Percentiles rank a stretch among this genome's conserved stretches.
Conservation (phyloP, 202 grass and related monocot genomes). For the Brachypodium distachyon region DNA sequence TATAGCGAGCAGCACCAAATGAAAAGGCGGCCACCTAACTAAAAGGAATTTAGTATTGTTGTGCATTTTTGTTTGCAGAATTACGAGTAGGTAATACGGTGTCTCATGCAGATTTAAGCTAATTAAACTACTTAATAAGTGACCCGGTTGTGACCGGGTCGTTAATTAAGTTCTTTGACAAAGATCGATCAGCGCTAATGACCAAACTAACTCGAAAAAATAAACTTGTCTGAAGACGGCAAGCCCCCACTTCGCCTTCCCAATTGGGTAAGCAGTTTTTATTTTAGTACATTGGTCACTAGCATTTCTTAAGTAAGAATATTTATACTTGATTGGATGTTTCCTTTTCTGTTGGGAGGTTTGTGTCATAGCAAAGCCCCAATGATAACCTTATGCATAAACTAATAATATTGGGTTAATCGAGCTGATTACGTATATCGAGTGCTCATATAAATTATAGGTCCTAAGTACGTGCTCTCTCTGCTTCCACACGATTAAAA, state of each 20-base stretch:
- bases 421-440: background rate
- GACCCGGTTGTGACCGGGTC: background rate
- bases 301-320: background rate
- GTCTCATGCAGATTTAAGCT: background rate
- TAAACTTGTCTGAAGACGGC: too few species aligned
- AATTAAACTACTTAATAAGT: background rate
- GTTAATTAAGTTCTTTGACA: background rate
- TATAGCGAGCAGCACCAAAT: background rate
- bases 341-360: constrained; percentile 10
- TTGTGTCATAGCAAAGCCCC: constrained; percentile 13
- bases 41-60: background rate
- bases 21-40: background rate
- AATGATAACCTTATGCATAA: background rate
- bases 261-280: background rate
- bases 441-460: constrained; percentile 6
- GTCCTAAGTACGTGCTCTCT: constrained; percentile 14
- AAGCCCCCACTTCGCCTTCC: background rate
- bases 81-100: background rate
- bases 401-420: background rate
- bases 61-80: background rate
- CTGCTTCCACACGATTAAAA: constrained; percentile 25
- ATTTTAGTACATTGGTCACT: too few species aligned
- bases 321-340: constrained; percentile 7
- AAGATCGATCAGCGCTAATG: background rate
- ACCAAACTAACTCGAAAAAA: constrained; percentile 5